phyloP scores from a whole-genome alignment of 2,329 filamentous ascomycete species.

The Penicillium hesseltinei region DNA sequence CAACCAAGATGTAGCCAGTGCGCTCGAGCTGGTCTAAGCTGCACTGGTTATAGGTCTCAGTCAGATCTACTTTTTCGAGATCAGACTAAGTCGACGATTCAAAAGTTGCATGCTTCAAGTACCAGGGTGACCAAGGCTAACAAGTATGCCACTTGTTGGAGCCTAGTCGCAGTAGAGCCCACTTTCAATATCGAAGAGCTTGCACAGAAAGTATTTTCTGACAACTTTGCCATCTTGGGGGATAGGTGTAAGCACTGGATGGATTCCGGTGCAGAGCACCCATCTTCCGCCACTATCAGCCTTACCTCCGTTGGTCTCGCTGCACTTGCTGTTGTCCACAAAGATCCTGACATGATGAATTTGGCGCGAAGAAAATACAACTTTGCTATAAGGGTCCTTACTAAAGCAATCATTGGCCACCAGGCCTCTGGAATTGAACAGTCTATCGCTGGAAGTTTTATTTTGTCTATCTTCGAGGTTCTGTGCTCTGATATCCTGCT shows the following conservation, averaged over 20 bases:
- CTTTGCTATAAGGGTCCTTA: not conserved
- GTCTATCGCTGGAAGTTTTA: slow-evolving; percentile 2
- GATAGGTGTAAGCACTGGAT: not conserved
- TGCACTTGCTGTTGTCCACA: slow-evolving; percentile 3
- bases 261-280: not conserved
- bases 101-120: not conserved
- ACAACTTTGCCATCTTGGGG: slow-evolving; percentile 1
- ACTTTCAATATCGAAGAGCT: not conserved
- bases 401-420: not conserved
- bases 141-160: not conserved
- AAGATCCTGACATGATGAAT: slow-evolving; percentile 2
- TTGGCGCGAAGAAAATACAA: slow-evolving; percentile 2
- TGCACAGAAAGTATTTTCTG: slow-evolving; percentile 3
- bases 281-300: not conserved
- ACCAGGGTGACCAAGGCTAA: too few species aligned
- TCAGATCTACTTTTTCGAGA: slow-evolving; percentile 4
- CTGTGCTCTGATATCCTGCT: not conserved
- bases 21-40: slow-evolving; percentile 1
- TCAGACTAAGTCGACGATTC: not conserved
- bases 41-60: slow-evolving; percentile 2
- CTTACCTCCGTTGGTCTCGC: slow-evolving; percentile 7
- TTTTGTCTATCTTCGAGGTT: slow-evolving; percentile 9
- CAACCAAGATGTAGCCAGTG: slow-evolving; percentile 3
- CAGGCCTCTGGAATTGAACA: not conserved
- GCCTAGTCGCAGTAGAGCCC: not conserved